phyloP scores from a whole-genome alignment of 805 yeast species.

The Starmerella apis region DNA sequence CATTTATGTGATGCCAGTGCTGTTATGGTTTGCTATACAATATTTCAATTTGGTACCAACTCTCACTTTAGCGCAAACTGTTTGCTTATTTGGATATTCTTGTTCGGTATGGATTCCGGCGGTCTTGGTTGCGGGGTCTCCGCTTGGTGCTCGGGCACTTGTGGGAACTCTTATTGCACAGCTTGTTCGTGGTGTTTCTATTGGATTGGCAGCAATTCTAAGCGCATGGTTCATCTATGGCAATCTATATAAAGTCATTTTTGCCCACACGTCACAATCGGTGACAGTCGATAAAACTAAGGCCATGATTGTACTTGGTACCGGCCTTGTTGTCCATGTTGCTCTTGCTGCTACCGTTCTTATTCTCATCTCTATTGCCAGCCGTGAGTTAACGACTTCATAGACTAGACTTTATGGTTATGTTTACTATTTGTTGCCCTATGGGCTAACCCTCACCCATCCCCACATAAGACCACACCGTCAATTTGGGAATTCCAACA shows the following conservation, averaged over 20 bases:
- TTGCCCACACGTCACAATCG: slow-evolving; percentile 19
- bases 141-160: slow-evolving; percentile 44
- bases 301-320: slow-evolving; percentile 16
- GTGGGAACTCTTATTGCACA: slow-evolving; percentile 35
- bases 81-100: slow-evolving; percentile 78
- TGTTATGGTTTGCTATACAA: slow-evolving; percentile 42
- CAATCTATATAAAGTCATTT: slow-evolving; percentile 33
- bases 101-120: slow-evolving; percentile 80
- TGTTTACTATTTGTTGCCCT: not conserved
- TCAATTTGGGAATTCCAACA: not conserved
- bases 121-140: slow-evolving; percentile 48
- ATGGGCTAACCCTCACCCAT: slow-evolving; percentile 1
- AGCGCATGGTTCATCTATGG: slow-evolving; percentile 31
- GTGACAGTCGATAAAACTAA: slow-evolving; percentile 22
- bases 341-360: slow-evolving; percentile 34
- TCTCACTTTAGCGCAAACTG: slow-evolving; percentile 41
- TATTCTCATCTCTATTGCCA: slow-evolving; percentile 11
- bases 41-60: slow-evolving; percentile 46
- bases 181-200: slow-evolving; percentile 53
- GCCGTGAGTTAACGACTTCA: slow-evolving; percentile 7
- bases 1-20: slow-evolving; percentile 53
- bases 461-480: not conserved
- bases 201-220: slow-evolving; percentile 45
- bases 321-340: slow-evolving; percentile 21
- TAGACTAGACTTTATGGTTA: not conserved